phyloP scores from a whole-genome alignment of 2,329 filamentous ascomycete genomes.

The Pyrenophora teres region DNA sequence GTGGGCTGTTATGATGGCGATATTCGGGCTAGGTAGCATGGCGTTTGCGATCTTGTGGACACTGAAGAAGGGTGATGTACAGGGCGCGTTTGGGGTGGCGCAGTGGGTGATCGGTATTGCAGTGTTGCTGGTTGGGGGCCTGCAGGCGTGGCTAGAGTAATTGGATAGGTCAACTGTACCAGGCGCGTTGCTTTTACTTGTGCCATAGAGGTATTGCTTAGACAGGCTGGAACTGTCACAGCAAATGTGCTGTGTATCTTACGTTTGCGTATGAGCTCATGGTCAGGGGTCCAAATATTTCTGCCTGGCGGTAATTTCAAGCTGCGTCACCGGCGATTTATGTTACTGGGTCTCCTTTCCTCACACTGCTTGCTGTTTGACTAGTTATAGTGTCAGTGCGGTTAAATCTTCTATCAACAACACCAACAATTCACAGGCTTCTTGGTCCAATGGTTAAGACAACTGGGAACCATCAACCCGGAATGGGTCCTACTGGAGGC shows the following conservation, averaged over 20 bases:
- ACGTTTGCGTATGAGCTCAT: too few species aligned
- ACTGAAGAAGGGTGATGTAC: slow-evolving; percentile 39
- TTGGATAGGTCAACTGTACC: neutral
- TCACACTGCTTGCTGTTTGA: neutral
- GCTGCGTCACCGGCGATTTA: too few species aligned
- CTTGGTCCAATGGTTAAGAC: neutral
- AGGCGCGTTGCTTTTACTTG: neutral
- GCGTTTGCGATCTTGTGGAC: slow-evolving; percentile 46
- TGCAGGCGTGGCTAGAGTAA: slow-evolving; percentile 41
- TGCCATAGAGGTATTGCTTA: too few species aligned
- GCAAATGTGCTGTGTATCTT: too few species aligned
- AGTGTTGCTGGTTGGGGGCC: slow-evolving; percentile 37
- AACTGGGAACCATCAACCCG: too few species aligned
- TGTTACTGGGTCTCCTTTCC: neutral
- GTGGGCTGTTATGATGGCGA: slow-evolving; percentile 34
- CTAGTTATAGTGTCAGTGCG: neutral
- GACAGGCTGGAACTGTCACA: neutral
- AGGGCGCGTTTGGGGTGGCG: slow-evolving; percentile 50
- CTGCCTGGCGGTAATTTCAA: too few species aligned
- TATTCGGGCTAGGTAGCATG: slow-evolving; percentile 40
- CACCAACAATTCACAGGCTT: neutral
- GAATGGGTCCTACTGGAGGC: too few species aligned
- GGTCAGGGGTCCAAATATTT: neutral
- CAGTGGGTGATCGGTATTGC: slow-evolving; percentile 45
- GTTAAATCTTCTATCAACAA: neutral